Conservation (phyloP, 2,329 filamentous ascomycete genomes). For the Ascochyta fabae region DNA sequence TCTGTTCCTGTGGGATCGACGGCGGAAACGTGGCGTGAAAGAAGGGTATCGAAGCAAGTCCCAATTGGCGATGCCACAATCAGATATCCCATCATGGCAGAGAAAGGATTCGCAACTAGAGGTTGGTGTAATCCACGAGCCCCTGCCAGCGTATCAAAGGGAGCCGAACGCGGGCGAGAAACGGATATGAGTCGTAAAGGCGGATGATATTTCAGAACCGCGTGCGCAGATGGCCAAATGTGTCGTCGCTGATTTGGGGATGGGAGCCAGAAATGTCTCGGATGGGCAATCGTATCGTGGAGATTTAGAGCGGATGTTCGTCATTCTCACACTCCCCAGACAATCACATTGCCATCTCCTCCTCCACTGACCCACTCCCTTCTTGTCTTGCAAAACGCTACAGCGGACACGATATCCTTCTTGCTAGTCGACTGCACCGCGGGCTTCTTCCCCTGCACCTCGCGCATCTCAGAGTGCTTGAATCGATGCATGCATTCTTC, state of each 20-base stretch:
- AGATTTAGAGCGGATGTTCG: background rate
- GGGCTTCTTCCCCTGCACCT: conserved; percentile 31
- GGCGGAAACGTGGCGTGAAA: conserved; percentile 6
- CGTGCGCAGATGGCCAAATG: background rate
- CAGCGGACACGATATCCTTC: conserved; percentile 56
- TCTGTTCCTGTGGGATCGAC: conserved; percentile 6
- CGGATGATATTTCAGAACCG: background rate
- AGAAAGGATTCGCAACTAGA: conserved; percentile 13
- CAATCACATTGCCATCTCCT: conserved; percentile 54
- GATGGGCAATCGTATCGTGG: background rate
- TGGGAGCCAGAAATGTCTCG: background rate
- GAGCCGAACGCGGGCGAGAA: background rate
- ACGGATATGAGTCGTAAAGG: background rate
- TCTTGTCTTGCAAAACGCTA: conserved; percentile 55
- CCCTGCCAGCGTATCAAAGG: conserved; percentile 19
- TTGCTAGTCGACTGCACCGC: conserved; percentile 45
- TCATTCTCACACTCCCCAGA: conserved; percentile 39
- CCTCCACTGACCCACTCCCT: conserved; percentile 59
- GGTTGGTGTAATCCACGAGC: conserved; percentile 16
- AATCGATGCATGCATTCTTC: conserved; percentile 72
- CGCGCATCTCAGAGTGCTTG: conserved; percentile 49
- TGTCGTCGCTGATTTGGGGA: background rate
- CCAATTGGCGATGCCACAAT: background rate
- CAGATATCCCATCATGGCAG: background rate
- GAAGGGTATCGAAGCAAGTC: background rate